Evolutionary conservation across 177 flowering plant species (phyloP).

Genomic region (Telopea speciosissima): DNA sequence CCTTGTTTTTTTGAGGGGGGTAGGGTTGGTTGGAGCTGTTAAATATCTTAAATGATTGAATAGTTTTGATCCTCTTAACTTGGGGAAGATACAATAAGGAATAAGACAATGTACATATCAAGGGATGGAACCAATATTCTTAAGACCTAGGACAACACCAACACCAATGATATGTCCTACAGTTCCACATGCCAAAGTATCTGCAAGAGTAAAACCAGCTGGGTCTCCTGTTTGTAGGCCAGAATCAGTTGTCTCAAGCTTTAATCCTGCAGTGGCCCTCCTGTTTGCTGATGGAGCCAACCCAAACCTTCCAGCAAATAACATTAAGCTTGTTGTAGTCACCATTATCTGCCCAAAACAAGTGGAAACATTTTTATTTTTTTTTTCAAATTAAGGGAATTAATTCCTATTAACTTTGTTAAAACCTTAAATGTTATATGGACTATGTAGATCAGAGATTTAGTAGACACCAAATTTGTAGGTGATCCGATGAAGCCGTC

Average conservation of each 20-base stretch:
- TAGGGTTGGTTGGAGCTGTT: too few species aligned
- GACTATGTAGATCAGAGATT: too few species aligned
- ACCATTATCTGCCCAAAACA: constrained; percentile 68
- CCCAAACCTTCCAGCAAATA: constrained; percentile 94
- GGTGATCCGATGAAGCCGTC: constrained; percentile 69
- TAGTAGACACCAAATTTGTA: constrained; percentile 87
- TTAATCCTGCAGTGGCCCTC: constrained; percentile 85
- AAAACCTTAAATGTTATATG: too few species aligned
- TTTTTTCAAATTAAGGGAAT: not conserved
- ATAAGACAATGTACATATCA: too few species aligned
- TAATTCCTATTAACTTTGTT: not conserved
- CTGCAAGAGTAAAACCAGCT: constrained; percentile 91
- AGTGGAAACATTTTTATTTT: not conserved
- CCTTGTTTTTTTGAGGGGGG: too few species aligned
- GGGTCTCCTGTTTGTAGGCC: constrained; percentile 96
- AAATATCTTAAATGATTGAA: too few species aligned
- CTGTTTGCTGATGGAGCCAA: constrained; percentile 94
- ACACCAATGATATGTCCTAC: constrained; percentile 98
- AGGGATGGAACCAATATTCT: constrained; percentile 42
- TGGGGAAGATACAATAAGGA: too few species aligned
- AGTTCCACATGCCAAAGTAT: constrained; percentile 84
- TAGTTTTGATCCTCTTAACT: too few species aligned
- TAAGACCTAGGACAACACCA: constrained; percentile 90
- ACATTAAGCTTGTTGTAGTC: constrained; percentile 68
- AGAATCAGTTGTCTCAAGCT: constrained; percentile 81